Percentiles rank a stretch among this genome's conserved stretches.
These are phyloP conservation scores for Botrytis porri DNA, from an alignment of 2,329 filamentous ascomycete genomes.

Conservation along the genomic window DNA sequence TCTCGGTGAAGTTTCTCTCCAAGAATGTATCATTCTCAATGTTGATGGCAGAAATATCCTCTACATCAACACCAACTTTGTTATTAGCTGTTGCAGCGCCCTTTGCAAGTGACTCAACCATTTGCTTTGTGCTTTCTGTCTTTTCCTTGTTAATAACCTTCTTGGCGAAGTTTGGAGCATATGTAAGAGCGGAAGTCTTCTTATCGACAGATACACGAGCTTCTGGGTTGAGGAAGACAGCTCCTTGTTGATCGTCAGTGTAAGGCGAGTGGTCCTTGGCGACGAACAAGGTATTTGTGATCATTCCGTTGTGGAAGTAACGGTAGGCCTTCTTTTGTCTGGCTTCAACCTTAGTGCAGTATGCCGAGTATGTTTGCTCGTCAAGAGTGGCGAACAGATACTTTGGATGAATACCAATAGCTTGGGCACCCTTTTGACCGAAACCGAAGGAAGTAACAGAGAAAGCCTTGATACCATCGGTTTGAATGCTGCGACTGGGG, in stretches of 20 bases:
- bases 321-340: slow-evolving; percentile 98
- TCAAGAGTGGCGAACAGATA: slow-evolving; percentile 96
- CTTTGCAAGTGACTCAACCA: slow-evolving; percentile 74
- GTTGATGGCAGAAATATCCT: slow-evolving; percentile 83
- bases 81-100: slow-evolving; percentile 60
- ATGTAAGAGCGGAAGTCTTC: slow-evolving; percentile 78
- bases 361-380: slow-evolving; percentile 74
- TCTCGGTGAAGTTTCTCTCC: slow-evolving; percentile 85
- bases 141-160: slow-evolving; percentile 60
- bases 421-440: slow-evolving; percentile 97
- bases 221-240: slow-evolving; percentile 90
- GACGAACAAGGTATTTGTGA: slow-evolving; percentile 97
- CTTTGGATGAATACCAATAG: slow-evolving; percentile 92
- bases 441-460: slow-evolving; percentile 99
- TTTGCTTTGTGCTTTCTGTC: slow-evolving; percentile 53
- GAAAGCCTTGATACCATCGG: slow-evolving; percentile 97
- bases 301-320: slow-evolving; percentile 96
- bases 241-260: slow-evolving; percentile 78
- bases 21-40: slow-evolving; percentile 93
- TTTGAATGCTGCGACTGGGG: slow-evolving; percentile 91
- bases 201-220: slow-evolving; percentile 82
- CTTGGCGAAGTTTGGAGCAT: slow-evolving; percentile 62
- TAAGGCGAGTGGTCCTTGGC: slow-evolving; percentile 92
- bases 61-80: slow-evolving; percentile 91
- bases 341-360: slow-evolving; percentile 84